Percentiles rank a stretch among this genome's conserved stretches.
Conservation (phyloP, 2,329 filamentous ascomycete genomes). For the Thelonectria olida region DNA sequence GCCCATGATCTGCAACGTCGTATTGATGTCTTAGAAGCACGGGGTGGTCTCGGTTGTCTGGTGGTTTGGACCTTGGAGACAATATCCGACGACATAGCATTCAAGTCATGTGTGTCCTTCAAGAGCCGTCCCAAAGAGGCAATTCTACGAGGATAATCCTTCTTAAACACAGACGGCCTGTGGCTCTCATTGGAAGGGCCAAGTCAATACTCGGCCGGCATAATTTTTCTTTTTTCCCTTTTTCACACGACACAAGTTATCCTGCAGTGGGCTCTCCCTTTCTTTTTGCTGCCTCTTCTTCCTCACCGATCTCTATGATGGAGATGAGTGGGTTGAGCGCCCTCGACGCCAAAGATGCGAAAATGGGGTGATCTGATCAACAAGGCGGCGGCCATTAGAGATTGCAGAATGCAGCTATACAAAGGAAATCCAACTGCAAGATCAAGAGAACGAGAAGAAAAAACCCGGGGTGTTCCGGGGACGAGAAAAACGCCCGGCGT, state of each 20-base stretch:
- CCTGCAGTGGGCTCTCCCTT: not conserved
- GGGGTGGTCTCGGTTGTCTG: not conserved
- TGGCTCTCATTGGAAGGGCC: constrained; percentile 2
- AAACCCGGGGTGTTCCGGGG: constrained; percentile 28
- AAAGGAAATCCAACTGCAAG: not conserved
- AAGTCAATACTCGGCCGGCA: not conserved
- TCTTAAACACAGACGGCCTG: not conserved
- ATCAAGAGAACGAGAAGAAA: not conserved
- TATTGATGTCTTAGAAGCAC: too few species aligned
- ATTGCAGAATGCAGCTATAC: not conserved
- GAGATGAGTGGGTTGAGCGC: not conserved
- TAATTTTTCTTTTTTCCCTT: constrained; percentile 9
- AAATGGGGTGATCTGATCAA: constrained; percentile 20
- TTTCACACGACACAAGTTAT: not conserved
- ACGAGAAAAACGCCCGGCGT: constrained; percentile 29
- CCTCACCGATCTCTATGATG: not conserved
- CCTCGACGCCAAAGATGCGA: not conserved
- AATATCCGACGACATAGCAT: not conserved
- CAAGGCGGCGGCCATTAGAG: not conserved
- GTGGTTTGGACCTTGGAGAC: not conserved
- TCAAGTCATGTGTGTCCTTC: constrained; percentile 3
- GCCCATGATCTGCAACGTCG: not conserved
- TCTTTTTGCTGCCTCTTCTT: not conserved
- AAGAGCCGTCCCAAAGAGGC: constrained; percentile 2
- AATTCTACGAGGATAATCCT: not conserved